Conservation (phyloP, 2,329 filamentous ascomycete genomes). For the Aspergillus spinulosporus region DNA sequence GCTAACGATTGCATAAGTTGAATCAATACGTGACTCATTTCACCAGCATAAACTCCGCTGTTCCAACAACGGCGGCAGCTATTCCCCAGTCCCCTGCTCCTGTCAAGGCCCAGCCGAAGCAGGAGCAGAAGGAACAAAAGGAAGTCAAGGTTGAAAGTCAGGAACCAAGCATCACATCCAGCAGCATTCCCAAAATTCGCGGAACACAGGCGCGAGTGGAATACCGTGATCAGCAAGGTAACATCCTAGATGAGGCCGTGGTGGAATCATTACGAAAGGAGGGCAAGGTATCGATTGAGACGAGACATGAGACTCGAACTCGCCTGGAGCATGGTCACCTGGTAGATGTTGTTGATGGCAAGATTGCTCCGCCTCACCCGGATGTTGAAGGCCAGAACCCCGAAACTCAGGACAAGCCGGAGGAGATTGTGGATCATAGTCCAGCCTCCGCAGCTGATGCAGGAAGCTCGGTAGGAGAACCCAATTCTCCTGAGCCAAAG, state of each 20-base stretch:
- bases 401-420: constrained; percentile 51
- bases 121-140: constrained; percentile 20
- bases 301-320: constrained; percentile 91
- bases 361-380: constrained; percentile 54
- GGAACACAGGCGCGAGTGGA: constrained; percentile 79
- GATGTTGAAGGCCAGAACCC: constrained; percentile 60
- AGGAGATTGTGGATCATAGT: constrained; percentile 37
- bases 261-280: constrained; percentile 70
- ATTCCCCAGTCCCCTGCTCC: constrained; percentile 14
- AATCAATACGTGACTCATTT: constrained; percentile 41
- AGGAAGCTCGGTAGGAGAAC: constrained; percentile 39
- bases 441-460: constrained; percentile 44
- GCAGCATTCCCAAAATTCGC: constrained; percentile 34
- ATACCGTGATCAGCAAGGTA: constrained; percentile 92
- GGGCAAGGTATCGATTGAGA: constrained; percentile 94
- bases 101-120: constrained; percentile 15
- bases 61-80: constrained; percentile 27
- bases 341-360: constrained; percentile 50
- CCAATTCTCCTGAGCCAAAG: constrained; percentile 42
- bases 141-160: constrained; percentile 23
- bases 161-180: constrained; percentile 37
- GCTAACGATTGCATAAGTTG: constrained; percentile 38
- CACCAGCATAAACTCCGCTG: constrained; percentile 22
- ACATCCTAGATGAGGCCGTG: constrained; percentile 78
- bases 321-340: constrained; percentile 77